Conservation (phyloP, 2,329 filamentous ascomycete species). For the Talaromyces sp. region DNA sequence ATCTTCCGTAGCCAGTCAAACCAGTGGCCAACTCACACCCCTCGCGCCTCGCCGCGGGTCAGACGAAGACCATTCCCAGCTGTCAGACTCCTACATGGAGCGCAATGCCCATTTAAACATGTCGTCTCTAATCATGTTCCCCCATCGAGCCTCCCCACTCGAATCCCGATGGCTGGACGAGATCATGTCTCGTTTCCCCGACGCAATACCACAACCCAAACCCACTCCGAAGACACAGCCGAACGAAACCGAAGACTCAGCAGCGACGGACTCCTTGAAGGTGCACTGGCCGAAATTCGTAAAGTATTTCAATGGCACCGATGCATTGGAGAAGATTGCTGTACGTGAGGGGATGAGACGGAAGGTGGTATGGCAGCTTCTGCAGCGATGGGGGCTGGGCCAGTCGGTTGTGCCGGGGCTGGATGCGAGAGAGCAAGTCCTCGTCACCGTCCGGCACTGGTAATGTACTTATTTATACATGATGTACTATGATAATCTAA, state of each 20-base stretch:
- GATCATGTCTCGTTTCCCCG: conserved; percentile 40
- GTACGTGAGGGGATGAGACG: conserved; percentile 82
- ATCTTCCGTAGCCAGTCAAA: conserved; percentile 37
- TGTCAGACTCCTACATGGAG: conserved; percentile 34
- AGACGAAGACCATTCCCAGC: conserved; percentile 28
- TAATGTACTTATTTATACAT: conserved; percentile 32
- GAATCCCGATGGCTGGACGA: conserved; percentile 67
- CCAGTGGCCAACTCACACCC: conserved; percentile 37
- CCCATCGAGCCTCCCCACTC: conserved; percentile 71
- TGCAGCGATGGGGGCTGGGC: conserved; percentile 64
- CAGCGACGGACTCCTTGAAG: conserved; percentile 42
- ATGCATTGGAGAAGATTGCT: conserved; percentile 80
- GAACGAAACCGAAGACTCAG: conserved; percentile 25
- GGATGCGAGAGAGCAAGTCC: conserved; percentile 36
- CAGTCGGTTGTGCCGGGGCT: conserved; percentile 28
- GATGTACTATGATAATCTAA: no score
- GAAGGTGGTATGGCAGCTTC: conserved; percentile 57
- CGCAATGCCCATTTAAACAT: conserved; percentile 33
- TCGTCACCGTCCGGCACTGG: conserved; percentile 69
- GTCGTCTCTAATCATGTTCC: conserved; percentile 70
- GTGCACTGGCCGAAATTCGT: conserved; percentile 70
- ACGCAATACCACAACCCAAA: conserved; percentile 18
- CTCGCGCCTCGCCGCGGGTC: conserved; percentile 29
- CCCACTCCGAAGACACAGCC: conserved; percentile 10
- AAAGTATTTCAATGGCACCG: conserved; percentile 83